Base-by-base conservation (phyloP, 2,329 filamentous ascomycete genomes). In the Davidsoniella virescens region DNA sequence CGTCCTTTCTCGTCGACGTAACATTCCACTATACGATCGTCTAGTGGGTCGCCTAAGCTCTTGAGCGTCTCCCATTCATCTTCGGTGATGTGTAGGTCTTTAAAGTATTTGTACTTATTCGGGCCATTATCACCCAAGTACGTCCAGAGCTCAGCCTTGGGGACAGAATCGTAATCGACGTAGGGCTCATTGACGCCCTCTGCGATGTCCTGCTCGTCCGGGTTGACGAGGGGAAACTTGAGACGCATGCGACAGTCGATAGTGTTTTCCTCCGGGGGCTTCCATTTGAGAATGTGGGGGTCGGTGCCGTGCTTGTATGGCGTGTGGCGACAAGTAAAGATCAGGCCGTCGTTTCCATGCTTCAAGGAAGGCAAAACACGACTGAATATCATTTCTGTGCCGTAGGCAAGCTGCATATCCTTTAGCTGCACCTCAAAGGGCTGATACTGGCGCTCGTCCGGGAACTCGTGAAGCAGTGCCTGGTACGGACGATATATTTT, bases 251-350 rank as follows among this genome's bases (percentile, higher is more conserved):
- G 76, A 63, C 94, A 95, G 63, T 98, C 92, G 57, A 98, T 79
- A 0, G 87, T 94, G 67, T 98, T 98, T 64, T 98, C 92, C 56
- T 85, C 73, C 3, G 87, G 86, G 0, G 90, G 87, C 66, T 98
- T 98, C 92, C 92, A 98, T 65, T 98, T 98, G 38, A 98, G 70
- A 55, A 95, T 98, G 63, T 94, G 82, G 46, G 78, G 77, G 64
- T 98, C 92, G 10, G 92, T 98, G 57, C 92, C 92, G 56, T 84
- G 82, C 58, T 82, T 81, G 68, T 98, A 98, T 8, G 82, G 75
- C 16, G 85, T 87, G 58, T 79, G 82, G 55, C 85, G 80, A 67
- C 90, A 94, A n/a, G 92, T 96, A 66, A 96, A 98, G 60, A 98
- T 94, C 44, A 98, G 74, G 5, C 92, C 92, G 63, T 98, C 92